Base-by-base conservation (phyloP, 2,329 filamentous ascomycete genomes). In the Aspergillus ruber region DNA sequence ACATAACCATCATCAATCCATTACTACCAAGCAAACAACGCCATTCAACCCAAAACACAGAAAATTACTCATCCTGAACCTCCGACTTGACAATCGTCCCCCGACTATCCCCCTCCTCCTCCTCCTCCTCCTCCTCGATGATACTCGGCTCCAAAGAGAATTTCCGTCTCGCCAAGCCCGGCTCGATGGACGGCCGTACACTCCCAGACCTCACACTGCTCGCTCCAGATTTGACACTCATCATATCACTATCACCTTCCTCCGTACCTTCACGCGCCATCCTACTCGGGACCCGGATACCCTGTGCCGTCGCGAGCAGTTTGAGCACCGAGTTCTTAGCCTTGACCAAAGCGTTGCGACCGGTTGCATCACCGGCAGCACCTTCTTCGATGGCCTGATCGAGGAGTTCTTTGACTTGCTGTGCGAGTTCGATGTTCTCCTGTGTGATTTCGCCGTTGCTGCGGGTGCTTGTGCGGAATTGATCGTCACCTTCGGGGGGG, bases 401-500 rank as follows among this genome's bases (percentile, higher is more conserved):
- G 9, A 84, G 73, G 2, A 84, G 56, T 53, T 81, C 82, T 50
- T 74, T 72, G n/a, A 83, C 67, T 18, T 72, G 68, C 42, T 80
- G 79, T 5, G 75, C 70, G 27, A 78, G 70, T 17, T 77, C 71
- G 4, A 72, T 72, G 45, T 83, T 77, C 2, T 72, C 66, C 1
- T 76, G 76, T 2, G 76, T 66, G 42, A 74, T 71, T 18, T 78
- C 70, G n/a, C 74, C 67, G 4, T 69, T 70, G 42, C 74, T 72
- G 43, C 64, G 62, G 17, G 59, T 57, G 43, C 67, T 71, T 13
- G 61, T 65, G 82, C 85, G 17, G 74, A 75, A 47, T 81, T 70
- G 40, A 35, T 88, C 82, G 3, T 88, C 82, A 1, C 83, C 82
- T 25, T 79, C 74, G 27, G 78, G 68, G n/a, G 54, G 61, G 10